These are phyloP conservation scores for Hysterium pulicare DNA, from an alignment of 2,329 filamentous ascomycete species.

Conservation along the genomic window DNA sequence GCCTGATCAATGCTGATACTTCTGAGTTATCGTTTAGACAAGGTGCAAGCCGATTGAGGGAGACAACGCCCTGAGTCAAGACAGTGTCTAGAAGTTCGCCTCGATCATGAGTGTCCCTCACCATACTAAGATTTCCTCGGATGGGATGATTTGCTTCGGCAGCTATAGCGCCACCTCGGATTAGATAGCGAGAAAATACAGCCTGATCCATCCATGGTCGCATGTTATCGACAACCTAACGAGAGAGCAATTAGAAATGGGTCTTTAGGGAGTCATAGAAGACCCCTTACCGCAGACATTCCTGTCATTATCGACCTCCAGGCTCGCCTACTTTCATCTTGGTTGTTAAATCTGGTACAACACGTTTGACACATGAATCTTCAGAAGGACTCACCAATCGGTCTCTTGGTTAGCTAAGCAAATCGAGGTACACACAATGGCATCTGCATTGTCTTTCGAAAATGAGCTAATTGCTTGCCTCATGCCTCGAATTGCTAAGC, in stretches of 20 bases:
- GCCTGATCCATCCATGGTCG: not conserved
- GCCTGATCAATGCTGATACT: not conserved
- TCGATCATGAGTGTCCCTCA: not conserved
- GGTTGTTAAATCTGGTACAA: not conserved
- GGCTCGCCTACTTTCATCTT: not conserved
- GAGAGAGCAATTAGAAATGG: too few relatives aligned
- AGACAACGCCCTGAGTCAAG: not conserved
- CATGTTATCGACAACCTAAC: not conserved
- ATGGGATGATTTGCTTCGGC: too few relatives aligned
- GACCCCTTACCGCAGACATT: not conserved
- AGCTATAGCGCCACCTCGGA: too few relatives aligned
- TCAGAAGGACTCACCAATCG: too few relatives aligned
- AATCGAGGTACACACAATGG: not conserved
- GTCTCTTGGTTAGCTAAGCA: not conserved
- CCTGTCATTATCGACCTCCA: not conserved
- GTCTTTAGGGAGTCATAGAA: too few relatives aligned
- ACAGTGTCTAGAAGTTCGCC: not conserved
- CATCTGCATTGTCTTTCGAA: not conserved
- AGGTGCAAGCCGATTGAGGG: not conserved
- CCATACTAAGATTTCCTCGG: too few relatives aligned
- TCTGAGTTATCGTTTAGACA: not conserved
- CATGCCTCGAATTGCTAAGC: not conserved
- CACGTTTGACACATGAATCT: too few relatives aligned
- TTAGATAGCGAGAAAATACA: not conserved
- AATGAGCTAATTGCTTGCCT: not conserved